phyloP scores from a whole-genome alignment of 192 early-diverging fungal genomes.

The Geosiphon pyriformis region DNA sequence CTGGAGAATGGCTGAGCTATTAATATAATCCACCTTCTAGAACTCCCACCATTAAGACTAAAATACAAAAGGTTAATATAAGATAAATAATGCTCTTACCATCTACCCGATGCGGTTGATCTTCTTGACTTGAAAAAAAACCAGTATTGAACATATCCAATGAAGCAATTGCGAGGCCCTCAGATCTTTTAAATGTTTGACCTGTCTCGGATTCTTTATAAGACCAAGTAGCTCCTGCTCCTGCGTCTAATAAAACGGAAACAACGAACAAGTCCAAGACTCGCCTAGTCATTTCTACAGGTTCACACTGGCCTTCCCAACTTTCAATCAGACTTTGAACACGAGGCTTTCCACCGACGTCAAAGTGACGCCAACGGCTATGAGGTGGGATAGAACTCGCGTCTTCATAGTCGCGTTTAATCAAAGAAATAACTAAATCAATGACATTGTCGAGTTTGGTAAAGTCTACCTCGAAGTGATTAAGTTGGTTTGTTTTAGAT shows the following conservation, averaged over 20 bases:
- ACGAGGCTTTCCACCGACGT: constrained; percentile 45
- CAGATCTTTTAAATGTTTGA: constrained; percentile 56
- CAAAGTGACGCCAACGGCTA: constrained; percentile 84
- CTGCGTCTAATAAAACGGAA: constrained; percentile 88
- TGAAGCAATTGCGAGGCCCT: constrained; percentile 83
- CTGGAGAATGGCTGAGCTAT: no score
- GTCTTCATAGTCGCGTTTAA: constrained; percentile 64
- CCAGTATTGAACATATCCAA: constrained; percentile 80
- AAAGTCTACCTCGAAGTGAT: constrained; percentile 70
- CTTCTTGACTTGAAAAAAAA: constrained; percentile 59
- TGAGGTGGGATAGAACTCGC: constrained; percentile 75
- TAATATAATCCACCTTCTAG: no score
- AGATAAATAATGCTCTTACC: constrained; percentile 34
- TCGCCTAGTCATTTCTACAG: constrained; percentile 57
- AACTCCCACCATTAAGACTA: no score
- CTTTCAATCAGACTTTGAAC: constrained; percentile 41
- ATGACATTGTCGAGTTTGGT: constrained; percentile 59
- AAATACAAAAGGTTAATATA: no score
- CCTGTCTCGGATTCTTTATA: constrained; percentile 54
- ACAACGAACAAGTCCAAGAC: constrained; percentile 82
- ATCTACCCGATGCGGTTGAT: constrained; percentile 64
- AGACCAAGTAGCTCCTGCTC: constrained; percentile 78
- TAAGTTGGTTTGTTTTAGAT: constrained; percentile 46
- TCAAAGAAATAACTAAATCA: constrained; percentile 58
- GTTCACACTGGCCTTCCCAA: constrained; percentile 35